Base-by-base conservation (phyloP, 2,329 filamentous ascomycete species). In the Ustulina deusta region DNA sequence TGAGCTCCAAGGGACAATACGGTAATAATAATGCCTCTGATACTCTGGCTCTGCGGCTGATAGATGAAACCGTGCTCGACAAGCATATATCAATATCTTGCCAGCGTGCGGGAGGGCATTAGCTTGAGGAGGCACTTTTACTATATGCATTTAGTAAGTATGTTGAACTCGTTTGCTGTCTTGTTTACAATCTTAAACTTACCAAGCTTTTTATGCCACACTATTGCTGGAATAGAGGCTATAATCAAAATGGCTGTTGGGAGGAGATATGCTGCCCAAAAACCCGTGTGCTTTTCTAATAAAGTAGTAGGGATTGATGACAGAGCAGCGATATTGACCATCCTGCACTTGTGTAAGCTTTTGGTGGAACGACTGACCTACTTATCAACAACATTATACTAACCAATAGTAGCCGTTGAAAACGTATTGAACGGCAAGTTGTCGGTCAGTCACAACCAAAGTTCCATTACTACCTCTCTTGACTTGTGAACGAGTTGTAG, bases 211-310 rank as follows among this genome's bases (percentile, higher is more conserved):
- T 29, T 11, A 9, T 17, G 25, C 42, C 42, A 59, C 9, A 48
- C 3, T 2, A 60, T 7, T 2, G 38, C 44, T 20, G 34, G 57
- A 2, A 60, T 29, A 46, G 7, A 20, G 6, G 32, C 32, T 17
- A 25, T n/a, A 51, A 32, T 52, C 22, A 36, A 38, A 34, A 64
- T 27, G 7, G 34, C 49, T 7, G 61, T 61, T n/a, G 55, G 46
- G 4, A 64, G 55, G 13, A 68, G 48, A 29, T 63, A 68, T 22
- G 65, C 61, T 15, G 42, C 56, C 65, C 61, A 68, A 20, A 64
- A 68, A 17, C 25, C 56, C 15, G 57, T 22, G 32, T 61, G 48
- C 25, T 61, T 64, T 15, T 68, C 60, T 17, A 64, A 13, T n/a
- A 68, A 38, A 15, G 61, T 68, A 6, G 65, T 64, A 22, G 56